These are phyloP conservation scores for Gastrodia elata DNA, from an alignment of 106 monocot genomes.

Conservation along the genomic window DNA sequence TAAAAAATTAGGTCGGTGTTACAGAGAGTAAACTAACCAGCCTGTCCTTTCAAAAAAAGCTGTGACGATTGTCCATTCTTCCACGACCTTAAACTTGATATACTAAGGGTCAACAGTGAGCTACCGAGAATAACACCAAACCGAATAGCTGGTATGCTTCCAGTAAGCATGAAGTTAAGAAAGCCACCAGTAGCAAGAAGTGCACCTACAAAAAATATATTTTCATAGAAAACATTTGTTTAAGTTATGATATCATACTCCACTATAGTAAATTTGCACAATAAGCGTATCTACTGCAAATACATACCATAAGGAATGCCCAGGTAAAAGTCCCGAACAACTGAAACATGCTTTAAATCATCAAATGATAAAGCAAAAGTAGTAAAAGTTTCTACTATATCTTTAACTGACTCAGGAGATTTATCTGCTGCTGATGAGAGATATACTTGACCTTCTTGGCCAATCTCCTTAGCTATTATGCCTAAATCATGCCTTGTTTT, in stretches of 20 bases:
- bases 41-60: conserved; percentile 58
- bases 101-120: conserved; percentile 49
- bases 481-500: conserved; percentile 60
- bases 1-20: not conserved
- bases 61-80: conserved; percentile 43
- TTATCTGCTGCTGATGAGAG: conserved; percentile 42
- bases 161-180: conserved; percentile 78
- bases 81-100: conserved; percentile 64
- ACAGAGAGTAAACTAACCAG: conserved; percentile 40
- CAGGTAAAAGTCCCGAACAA: conserved; percentile 58
- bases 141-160: conserved; percentile 68
- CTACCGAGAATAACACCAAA: conserved; percentile 82
- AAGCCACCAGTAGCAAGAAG: conserved; percentile 72
- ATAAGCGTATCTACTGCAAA: not conserved
- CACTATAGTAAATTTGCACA: not conserved
- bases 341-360: conserved; percentile 41
- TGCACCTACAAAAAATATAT: not conserved
- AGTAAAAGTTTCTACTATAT: conserved; percentile 51
- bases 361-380: conserved; percentile 30
- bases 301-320: conserved; percentile 85
- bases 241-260: not conserved
- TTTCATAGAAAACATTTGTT: not conserved
- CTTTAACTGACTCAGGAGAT: conserved; percentile 73
- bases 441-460: conserved; percentile 68
- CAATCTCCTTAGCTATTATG: conserved; percentile 48